Conservation (phyloP, 805 yeast genomes). For the Saccharomycopsis synnaedendra region DNA sequence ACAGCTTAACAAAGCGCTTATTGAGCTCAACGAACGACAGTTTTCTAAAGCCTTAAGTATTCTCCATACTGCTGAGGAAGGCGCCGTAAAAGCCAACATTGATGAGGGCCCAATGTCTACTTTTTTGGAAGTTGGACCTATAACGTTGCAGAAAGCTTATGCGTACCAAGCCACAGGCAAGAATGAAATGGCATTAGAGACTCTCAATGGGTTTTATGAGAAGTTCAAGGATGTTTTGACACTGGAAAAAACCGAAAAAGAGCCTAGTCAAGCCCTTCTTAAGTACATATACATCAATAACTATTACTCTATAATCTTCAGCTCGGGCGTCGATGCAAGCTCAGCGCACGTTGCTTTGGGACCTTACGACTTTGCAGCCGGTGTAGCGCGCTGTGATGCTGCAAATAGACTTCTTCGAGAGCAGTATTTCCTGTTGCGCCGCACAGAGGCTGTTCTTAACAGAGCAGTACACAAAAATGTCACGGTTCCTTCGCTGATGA, state of each 20-base stretch:
- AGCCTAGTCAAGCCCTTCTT: background rate
- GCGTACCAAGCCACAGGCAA: conserved; percentile 30
- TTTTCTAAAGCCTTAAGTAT: conserved; percentile 29
- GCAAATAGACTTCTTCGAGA: conserved; percentile 15
- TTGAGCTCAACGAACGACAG: conserved; percentile 35
- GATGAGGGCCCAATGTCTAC: conserved; percentile 29
- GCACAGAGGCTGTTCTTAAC: conserved; percentile 35
- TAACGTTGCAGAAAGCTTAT: conserved; percentile 48
- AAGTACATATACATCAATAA: conserved; percentile 13
- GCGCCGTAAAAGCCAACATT: conserved; percentile 29
- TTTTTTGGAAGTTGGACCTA: conserved; percentile 44
- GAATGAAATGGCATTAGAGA: conserved; percentile 24
- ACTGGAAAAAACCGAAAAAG: background rate
- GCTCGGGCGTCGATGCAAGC: background rate
- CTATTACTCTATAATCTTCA: conserved; percentile 6
- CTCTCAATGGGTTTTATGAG: conserved; percentile 25
- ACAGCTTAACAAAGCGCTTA: conserved; percentile 52
- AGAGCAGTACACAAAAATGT: conserved; percentile 27
- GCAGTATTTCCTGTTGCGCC: conserved; percentile 30
- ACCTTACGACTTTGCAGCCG: conserved; percentile 1
- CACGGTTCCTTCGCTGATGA: conserved; percentile 16
- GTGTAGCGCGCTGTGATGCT: conserved; percentile 1
- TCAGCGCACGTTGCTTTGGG: background rate
- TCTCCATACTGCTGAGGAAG: conserved; percentile 32
- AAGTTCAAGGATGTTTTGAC: conserved; percentile 5